These are phyloP conservation scores for Eucalyptus cladocalyx DNA, from an alignment of 345 rosid genomes.

Conservation along the genomic window DNA sequence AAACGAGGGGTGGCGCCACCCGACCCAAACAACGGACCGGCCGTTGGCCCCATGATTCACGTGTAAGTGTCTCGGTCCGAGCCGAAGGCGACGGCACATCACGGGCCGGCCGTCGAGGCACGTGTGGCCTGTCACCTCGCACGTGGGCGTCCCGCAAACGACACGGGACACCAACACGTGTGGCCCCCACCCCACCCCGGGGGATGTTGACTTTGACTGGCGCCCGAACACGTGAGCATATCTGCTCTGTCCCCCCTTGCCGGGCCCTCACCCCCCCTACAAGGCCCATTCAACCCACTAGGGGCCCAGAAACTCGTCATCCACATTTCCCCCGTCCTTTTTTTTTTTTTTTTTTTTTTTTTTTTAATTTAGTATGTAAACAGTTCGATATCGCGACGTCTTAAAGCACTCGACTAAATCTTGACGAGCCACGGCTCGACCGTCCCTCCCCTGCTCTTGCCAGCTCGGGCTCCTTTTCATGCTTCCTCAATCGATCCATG, in stretches of 20 bases:
- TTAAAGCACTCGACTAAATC: neutral
- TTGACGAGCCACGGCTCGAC: neutral
- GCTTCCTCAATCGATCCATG: neutral
- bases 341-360: neutral
- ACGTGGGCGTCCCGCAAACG: neutral
- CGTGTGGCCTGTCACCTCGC: slow-evolving; percentile 3
- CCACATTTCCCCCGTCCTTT: neutral
- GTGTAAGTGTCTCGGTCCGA: slow-evolving; percentile 4
- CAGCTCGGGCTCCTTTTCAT: neutral
- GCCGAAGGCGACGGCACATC: neutral
- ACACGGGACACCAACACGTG: slow-evolving; percentile 7
- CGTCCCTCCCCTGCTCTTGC: neutral
- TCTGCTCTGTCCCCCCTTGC: neutral
- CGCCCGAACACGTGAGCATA: slow-evolving; percentile 24
- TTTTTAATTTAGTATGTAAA: neutral
- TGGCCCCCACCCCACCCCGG: neutral
- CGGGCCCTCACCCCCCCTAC: neutral
- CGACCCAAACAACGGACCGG: neutral
- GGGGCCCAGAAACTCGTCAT: neutral
- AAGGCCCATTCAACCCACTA: neutral
- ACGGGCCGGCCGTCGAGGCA: neutral
- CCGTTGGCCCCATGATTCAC: slow-evolving; percentile 19
- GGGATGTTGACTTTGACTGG: slow-evolving; percentile 7
- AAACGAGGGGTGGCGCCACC: neutral
- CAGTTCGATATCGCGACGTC: neutral